Percentiles rank a stretch among this genome's conserved stretches.
These are phyloP conservation scores for Globisporangium acanthophoron DNA, from an alignment of 352 stramenopile genomes.

Conservation along the genomic window DNA sequence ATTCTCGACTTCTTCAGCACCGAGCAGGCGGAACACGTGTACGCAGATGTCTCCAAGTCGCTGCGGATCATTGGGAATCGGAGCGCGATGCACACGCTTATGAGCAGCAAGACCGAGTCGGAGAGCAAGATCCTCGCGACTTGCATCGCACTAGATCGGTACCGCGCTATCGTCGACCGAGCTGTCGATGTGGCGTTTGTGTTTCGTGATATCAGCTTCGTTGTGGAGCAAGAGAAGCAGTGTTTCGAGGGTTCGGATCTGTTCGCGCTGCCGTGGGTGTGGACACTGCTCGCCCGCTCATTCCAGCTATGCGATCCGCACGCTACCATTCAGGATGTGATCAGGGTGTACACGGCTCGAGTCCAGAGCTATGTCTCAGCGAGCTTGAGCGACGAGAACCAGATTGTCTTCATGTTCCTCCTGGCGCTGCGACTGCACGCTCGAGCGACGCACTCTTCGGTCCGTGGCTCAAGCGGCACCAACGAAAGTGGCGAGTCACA, in stretches of 20 bases:
- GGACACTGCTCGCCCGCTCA: constrained; percentile 23
- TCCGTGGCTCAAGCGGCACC: neutral
- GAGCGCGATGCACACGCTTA: constrained; percentile 37
- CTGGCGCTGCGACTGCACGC: constrained; percentile 31
- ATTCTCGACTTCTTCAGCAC: constrained; percentile 54
- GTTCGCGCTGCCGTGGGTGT: constrained; percentile 27
- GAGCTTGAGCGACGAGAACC: constrained; percentile 26
- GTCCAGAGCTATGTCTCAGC: constrained; percentile 15
- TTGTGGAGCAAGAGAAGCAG: neutral
- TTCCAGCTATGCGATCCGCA: constrained; percentile 8
- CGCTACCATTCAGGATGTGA: constrained; percentile 16
- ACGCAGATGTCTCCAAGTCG: constrained; percentile 39
- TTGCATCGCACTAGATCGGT: constrained; percentile 15
- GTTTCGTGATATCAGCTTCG: constrained; percentile 25
- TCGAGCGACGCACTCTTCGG: neutral
- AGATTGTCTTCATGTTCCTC: constrained; percentile 31
- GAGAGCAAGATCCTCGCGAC: constrained; percentile 30
- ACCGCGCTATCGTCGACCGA: constrained; percentile 22
- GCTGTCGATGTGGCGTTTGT: constrained; percentile 28
- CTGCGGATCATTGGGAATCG: constrained; percentile 59
- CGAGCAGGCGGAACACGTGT: constrained; percentile 31
- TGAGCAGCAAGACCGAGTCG: constrained; percentile 34
- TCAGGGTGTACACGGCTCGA: constrained; percentile 10
- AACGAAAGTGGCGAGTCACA: neutral
- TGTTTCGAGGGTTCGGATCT: neutral